These are phyloP conservation scores for Phytopythium vexans DNA, from an alignment of 352 stramenopile genomes.

Conservation along the genomic window DNA sequence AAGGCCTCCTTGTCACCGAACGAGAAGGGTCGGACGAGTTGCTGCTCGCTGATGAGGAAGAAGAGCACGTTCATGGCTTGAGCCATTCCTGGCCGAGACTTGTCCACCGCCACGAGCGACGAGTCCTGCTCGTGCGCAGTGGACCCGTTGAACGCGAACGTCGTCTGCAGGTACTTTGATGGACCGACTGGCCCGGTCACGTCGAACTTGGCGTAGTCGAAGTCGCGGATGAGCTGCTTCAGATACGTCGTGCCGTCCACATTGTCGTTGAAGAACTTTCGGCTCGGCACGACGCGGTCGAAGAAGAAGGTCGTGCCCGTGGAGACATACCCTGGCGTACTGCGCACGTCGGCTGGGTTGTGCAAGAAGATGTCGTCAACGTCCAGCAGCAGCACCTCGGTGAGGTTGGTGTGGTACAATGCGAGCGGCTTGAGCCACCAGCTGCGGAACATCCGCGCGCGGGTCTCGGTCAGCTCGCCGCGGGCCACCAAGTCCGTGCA, in stretches of 20 bases:
- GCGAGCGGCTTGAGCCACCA: constrained; percentile 31
- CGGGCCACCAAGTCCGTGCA: constrained; percentile 24
- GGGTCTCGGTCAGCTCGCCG: constrained; percentile 9
- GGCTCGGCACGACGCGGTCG: constrained; percentile 31
- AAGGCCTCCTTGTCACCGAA: constrained; percentile 19
- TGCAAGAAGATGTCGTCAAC: constrained; percentile 26
- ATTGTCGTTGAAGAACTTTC: constrained; percentile 7
- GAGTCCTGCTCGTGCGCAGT: constrained; percentile 16
- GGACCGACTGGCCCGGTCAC: not conserved
- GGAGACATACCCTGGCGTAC: constrained; percentile 17
- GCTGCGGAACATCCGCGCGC: constrained; percentile 17
- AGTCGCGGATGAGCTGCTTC: not conserved
- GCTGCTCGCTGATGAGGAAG: constrained; percentile 2
- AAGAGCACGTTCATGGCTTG: constrained; percentile 2
- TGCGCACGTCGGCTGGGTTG: constrained; percentile 20
- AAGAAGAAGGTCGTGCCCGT: constrained; percentile 42
- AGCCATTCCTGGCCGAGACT: constrained; percentile 4
- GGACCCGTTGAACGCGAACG: constrained; percentile 6
- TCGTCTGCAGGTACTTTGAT: constrained; percentile 8
- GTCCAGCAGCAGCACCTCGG: constrained; percentile 19
- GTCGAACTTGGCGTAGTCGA: constrained; percentile 4
- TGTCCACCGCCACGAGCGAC: constrained; percentile 16
- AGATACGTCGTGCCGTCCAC: constrained; percentile 8
- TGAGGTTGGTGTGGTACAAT: constrained; percentile 11
- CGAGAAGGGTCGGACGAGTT: constrained; percentile 4